Evolutionary conservation across 2,329 filamentous ascomycete species (phyloP), one percentile per base, ranked within the genome.

Genomic region (Pseudogymnoascus sp.): DNA sequence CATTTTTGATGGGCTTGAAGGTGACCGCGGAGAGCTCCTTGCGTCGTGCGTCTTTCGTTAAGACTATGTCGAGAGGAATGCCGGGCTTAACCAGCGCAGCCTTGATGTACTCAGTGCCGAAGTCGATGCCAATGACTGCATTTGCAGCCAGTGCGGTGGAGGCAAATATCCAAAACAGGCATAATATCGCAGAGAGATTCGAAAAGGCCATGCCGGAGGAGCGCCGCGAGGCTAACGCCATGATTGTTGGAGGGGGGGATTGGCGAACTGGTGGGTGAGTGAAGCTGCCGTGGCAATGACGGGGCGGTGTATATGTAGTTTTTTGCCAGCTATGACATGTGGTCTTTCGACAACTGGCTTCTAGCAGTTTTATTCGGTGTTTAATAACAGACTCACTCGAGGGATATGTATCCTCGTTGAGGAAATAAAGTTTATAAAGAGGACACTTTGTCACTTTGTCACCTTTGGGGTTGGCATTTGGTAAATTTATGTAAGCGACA

Each of bases 51-150:
- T 99, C 95, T 75, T 98, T 99, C 31, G 93, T 97, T 63, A 97
- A 84, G 75, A 99, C 93, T 68, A 99, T 98, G 69, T 99, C 95
- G 74, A 99, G 90, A 10, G 95, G 95, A 61, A 96, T 93, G 65
- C 95, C 95, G 2, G 95, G 95, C 79, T 98, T 98, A 66, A 99
- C 93, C 43, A 99, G 85, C 12, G 90, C 88, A 28, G 93, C 93
- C 80, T 98, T 99, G 79, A 99, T 90, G 78, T 96, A 97, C 75
- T 96, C 91, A 63, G 95, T 97, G 69, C 95, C 95, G 62, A 99
- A 82, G 77, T 99, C 95, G 71, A 99, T 84, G 67, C 95, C 95
- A 22, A 99, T 81, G 16, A 98, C 93, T 61, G 91, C 91, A 7
- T 91, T 74, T 64, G 72, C 72, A 68, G 73, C 72, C 68, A 73